These are phyloP conservation scores for Cephaloascus fragrans DNA, from an alignment of 805 yeast genomes.

Conservation along the genomic window DNA sequence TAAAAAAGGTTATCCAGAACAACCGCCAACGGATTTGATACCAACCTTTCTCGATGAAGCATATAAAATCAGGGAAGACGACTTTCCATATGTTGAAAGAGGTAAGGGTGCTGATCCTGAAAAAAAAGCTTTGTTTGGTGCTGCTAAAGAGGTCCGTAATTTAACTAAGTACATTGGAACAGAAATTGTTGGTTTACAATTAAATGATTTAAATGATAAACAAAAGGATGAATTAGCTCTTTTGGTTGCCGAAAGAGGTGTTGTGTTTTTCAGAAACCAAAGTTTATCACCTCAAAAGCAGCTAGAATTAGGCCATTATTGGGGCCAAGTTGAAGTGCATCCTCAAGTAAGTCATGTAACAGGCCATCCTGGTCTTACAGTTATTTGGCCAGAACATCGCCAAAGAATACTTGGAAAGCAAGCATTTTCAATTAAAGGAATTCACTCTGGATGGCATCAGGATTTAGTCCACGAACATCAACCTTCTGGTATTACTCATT, in stretches of 20 bases:
- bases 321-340: slow-evolving; percentile 20
- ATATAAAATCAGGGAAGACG: slow-evolving; percentile 12
- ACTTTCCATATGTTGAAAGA: slow-evolving; percentile 15
- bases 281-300: slow-evolving; percentile 21
- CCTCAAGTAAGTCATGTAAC: slow-evolving; percentile 16
- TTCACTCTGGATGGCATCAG: slow-evolving; percentile 24
- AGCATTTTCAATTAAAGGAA: no score
- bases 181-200: slow-evolving; percentile 19
- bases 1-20: slow-evolving; percentile 16
- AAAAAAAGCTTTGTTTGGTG: slow-evolving; percentile 17
- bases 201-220: slow-evolving; percentile 14
- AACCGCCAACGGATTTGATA: slow-evolving; percentile 12
- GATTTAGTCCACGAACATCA: slow-evolving; percentile 25
- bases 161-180: slow-evolving; percentile 19
- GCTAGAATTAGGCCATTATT: slow-evolving; percentile 16
- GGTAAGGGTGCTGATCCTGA: slow-evolving; percentile 21
- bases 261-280: slow-evolving; percentile 20
- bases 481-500: slow-evolving; percentile 27
- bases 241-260: slow-evolving; percentile 18
- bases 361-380: slow-evolving; percentile 13
- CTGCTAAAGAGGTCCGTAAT: slow-evolving; percentile 17
- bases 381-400: slow-evolving; percentile 21
- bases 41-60: slow-evolving; percentile 22
- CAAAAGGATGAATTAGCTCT: slow-evolving; percentile 20
- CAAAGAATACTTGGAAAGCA: slow-evolving; percentile 6